Evolutionary conservation across 352 stramenopile genomes (phyloP).

Genomic region (Bremia lactucae): DNA sequence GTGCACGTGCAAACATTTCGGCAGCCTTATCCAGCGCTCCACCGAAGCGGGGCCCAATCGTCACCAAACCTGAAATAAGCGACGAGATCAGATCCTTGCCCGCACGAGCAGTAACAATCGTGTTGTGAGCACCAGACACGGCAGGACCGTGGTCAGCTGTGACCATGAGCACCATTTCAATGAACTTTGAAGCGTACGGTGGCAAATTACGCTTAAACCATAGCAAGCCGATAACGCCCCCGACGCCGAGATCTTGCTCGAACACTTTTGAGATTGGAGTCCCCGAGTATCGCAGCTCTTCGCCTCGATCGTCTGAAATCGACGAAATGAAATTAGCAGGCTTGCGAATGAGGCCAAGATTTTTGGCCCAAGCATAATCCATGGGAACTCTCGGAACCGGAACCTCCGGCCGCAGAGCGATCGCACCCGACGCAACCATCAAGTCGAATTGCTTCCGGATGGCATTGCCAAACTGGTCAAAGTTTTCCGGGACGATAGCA

Average conservation of each 20-base stretch:
- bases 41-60: slow-evolving; percentile 93
- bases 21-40: slow-evolving; percentile 91
- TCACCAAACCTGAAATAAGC: slow-evolving; percentile 92
- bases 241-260: slow-evolving; percentile 88
- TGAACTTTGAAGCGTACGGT: slow-evolving; percentile 89
- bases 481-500: slow-evolving; percentile 89
- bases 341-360: slow-evolving; percentile 92
- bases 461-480: slow-evolving; percentile 90
- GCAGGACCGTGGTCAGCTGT: slow-evolving; percentile 94
- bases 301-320: slow-evolving; percentile 95
- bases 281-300: slow-evolving; percentile 90
- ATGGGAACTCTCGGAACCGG: slow-evolving; percentile 92
- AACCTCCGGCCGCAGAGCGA: slow-evolving; percentile 83
- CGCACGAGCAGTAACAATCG: slow-evolving; percentile 89
- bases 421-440: slow-evolving; percentile 64
- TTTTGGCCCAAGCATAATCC: slow-evolving; percentile 96
- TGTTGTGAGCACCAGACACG: slow-evolving; percentile 95
- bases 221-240: slow-evolving; percentile 90
- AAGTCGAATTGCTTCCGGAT: slow-evolving; percentile 87
- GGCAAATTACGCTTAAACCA: slow-evolving; percentile 92
- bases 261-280: slow-evolving; percentile 95
- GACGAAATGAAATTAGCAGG: slow-evolving; percentile 96
- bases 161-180: slow-evolving; percentile 97
- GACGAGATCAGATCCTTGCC: slow-evolving; percentile 96
- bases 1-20: slow-evolving; percentile 87